phyloP scores from a whole-genome alignment of 768 basidiomycete genomes.

The Coprinellus micaceus region DNA sequence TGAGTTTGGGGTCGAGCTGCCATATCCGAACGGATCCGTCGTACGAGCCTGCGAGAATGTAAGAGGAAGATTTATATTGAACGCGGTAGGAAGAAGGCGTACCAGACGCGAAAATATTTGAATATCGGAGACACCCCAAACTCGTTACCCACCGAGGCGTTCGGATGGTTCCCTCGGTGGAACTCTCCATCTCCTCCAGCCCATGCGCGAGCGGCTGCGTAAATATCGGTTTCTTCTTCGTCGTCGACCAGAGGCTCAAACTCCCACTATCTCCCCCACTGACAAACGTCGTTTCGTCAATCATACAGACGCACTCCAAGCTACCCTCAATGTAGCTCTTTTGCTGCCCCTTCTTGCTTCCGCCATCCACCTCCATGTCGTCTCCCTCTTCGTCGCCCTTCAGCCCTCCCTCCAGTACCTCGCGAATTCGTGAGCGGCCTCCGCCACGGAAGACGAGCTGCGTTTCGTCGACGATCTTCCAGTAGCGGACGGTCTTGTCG shows the following conservation, averaged over 20 bases:
- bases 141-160: slow-evolving; percentile 92
- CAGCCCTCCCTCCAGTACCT: slow-evolving; percentile 76
- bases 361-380: slow-evolving; percentile 27
- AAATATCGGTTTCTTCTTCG: slow-evolving; percentile 94
- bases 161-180: slow-evolving; percentile 69
- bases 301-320: slow-evolving; percentile 88
- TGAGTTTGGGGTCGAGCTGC: slow-evolving; percentile 78
- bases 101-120: slow-evolving; percentile 91
- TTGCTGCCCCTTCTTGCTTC: slow-evolving; percentile 32
- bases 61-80: no score
- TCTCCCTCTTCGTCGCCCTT: slow-evolving; percentile 56
- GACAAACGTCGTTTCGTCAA: slow-evolving; percentile 90
- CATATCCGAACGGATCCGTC: slow-evolving; percentile 88
- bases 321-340: slow-evolving; percentile 79
- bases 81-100: slow-evolving; percentile 16
- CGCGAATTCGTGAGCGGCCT: slow-evolving; percentile 74
- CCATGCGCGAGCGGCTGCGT: slow-evolving; percentile 87
- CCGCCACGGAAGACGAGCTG: slow-evolving; percentile 97
- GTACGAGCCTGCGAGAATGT: slow-evolving; percentile 98
- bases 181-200: slow-evolving; percentile 62
- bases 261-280: slow-evolving; percentile 98
- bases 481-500: slow-evolving; percentile 89
- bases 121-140: slow-evolving; percentile 77
- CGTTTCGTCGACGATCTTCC: slow-evolving; percentile 94
- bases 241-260: slow-evolving; percentile 87